Base-by-base conservation (phyloP, 2,329 filamentous ascomycete genomes). In the Pyrenochaeta sp. region DNA sequence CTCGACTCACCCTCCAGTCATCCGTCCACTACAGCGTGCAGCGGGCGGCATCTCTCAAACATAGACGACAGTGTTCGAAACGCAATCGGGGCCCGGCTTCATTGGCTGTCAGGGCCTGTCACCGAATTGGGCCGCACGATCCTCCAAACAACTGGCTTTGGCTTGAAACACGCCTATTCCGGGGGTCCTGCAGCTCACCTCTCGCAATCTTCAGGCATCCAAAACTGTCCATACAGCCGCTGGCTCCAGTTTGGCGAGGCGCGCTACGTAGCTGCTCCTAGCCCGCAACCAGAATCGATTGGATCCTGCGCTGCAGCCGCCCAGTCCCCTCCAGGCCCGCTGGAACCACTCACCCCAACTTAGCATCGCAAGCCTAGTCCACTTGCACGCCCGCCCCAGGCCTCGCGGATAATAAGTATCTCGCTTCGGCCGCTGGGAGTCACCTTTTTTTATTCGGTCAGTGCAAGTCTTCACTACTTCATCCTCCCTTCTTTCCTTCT, bases 101-200 rank as follows among this genome's bases (percentile, higher is more conserved):
- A 69, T 71, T 69, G 67, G 66, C 60, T 63, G 52, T 56, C 60
- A 65, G 59, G 42, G 42, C 48, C 55, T 51, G 48, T 39, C 52
- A 54, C 63, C 48, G 50, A 55, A 55, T 56, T 58, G 60, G 57
- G 53, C 50, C 41, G 38, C 44, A 31, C 45, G 34, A 37, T 46
- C 44, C 27, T 30, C 43, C 53, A 67, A 62, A 63, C 58, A 56
- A 59, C 54, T 60, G 58, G 60, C 59, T 41, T 48, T 40, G 44
- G 63, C 51, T 63, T 71, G 68, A 71, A 71, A 71, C 68, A 63
- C 63, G 56, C 62, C 60, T 65, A 55, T 60, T 64, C 53, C 51
- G 60, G 61, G 52, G 53, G 35, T 48, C 57, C 60, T 60, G 60
- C 54, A 48, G 32, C 48, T 45, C 51, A 47, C 51, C 53, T 56